A percentile compares a stretch with the other conserved stretches of the same genome.
Evolutionary conservation across 805 yeast genomes (phyloP).

Genomic region (Cyberlindnera euphorbiae): DNA sequence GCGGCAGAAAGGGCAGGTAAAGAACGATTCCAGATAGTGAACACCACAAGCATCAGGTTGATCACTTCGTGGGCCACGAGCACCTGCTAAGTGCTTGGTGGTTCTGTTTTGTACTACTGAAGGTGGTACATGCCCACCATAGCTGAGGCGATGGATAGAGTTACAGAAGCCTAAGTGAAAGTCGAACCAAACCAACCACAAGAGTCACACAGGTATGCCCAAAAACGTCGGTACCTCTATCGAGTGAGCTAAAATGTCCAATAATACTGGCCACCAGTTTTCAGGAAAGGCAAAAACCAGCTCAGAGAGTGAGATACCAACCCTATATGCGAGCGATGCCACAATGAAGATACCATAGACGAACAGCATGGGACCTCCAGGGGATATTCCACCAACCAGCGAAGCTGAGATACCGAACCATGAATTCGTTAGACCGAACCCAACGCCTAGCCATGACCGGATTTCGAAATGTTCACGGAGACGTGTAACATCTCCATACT

Average conservation of each 20-base stretch:
- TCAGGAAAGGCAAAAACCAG: slow-evolving; percentile 46
- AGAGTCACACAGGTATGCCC: slow-evolving; percentile 54
- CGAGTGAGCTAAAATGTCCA: slow-evolving; percentile 56
- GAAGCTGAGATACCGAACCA: slow-evolving; percentile 60
- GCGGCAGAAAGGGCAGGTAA: slow-evolving; percentile 45
- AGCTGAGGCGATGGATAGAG: slow-evolving; percentile 47
- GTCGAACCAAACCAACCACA: slow-evolving; percentile 58
- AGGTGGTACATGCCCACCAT: slow-evolving; percentile 47
- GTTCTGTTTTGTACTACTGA: slow-evolving; percentile 29
- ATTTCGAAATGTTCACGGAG: slow-evolving; percentile 33
- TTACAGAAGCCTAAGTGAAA: slow-evolving; percentile 59
- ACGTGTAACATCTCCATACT: slow-evolving; percentile 12
- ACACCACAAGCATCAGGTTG: slow-evolving; percentile 38
- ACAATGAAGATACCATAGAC: slow-evolving; percentile 53
- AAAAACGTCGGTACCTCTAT: slow-evolving; percentile 30
- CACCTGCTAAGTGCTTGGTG: slow-evolving; percentile 47
- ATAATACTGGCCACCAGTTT: slow-evolving; percentile 54
- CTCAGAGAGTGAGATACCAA: slow-evolving; percentile 49
- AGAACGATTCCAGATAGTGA: slow-evolving; percentile 46
- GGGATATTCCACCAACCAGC: slow-evolving; percentile 46
- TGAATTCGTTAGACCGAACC: slow-evolving; percentile 56
- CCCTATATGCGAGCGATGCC: slow-evolving; percentile 40
- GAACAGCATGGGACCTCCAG: slow-evolving; percentile 56
- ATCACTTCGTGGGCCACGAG: slow-evolving; percentile 46
- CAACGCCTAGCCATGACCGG: slow-evolving; percentile 49